Conservation (phyloP, 352 stramenopile species). For the Blastocystis sp. region DNA sequence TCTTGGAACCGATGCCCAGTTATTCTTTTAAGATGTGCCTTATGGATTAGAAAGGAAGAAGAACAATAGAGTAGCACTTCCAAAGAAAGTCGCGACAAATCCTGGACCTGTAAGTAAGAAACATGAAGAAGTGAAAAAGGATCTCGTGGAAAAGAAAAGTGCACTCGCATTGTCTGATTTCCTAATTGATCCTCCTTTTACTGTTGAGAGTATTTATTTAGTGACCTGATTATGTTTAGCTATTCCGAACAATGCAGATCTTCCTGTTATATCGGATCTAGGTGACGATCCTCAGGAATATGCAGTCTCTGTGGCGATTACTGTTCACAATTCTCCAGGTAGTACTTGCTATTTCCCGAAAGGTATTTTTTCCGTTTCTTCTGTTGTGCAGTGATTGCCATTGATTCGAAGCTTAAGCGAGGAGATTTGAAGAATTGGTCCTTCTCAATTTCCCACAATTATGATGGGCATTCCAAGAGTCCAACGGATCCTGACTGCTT, state of each 20-base stretch:
- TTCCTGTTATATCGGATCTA: neutral
- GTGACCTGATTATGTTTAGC: neutral
- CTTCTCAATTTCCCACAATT: conserved; percentile 31
- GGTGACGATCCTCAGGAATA: conserved; percentile 38
- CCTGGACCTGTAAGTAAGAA: neutral
- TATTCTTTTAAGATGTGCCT: neutral
- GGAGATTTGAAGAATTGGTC: neutral
- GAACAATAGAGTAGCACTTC: neutral
- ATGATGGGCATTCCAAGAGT: neutral
- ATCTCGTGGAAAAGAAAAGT: neutral
- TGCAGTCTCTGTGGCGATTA: neutral
- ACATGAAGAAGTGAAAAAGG: neutral
- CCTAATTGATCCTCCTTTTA: neutral
- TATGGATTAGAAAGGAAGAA: conserved; percentile 24
- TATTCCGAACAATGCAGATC: neutral
- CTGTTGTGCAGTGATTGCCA: neutral
- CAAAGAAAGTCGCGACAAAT: neutral
- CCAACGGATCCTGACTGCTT: neutral
- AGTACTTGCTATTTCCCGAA: neutral
- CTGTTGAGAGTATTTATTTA: neutral
- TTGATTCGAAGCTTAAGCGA: neutral
- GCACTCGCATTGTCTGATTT: neutral
- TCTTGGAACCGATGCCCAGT: neutral
- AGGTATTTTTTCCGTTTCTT: neutral
- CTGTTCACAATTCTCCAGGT: neutral